Percentiles rank a stretch among this genome's conserved stretches.
Evolutionary conservation across 2,329 filamentous ascomycete species (phyloP).

Genomic region (Gnomoniopsis sp.): DNA sequence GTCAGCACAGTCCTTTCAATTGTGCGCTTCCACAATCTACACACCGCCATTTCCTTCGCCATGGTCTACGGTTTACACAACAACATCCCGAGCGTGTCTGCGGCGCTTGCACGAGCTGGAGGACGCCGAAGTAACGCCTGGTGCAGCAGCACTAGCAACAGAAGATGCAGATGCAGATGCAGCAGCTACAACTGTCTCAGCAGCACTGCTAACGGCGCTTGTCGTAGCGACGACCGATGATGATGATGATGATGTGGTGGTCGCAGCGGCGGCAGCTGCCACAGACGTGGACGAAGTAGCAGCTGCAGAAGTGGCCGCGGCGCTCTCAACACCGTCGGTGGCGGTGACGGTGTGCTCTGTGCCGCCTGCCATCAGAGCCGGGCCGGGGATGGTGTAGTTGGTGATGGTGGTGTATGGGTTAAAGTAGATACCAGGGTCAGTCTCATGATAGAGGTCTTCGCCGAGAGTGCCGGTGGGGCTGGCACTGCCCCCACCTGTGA

Average conservation of each 20-base stretch:
- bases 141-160: neutral
- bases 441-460: slow-evolving; percentile 22
- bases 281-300: neutral
- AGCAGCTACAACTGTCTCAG: neutral
- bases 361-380: slow-evolving; percentile 20
- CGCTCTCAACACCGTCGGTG: neutral
- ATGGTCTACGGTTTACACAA: neutral
- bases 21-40: too few relatives aligned
- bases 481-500: slow-evolving; percentile 34
- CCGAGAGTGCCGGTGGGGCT: slow-evolving; percentile 26
- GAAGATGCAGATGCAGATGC: neutral
- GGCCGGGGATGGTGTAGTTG: slow-evolving; percentile 27
- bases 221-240: neutral
- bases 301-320: neutral
- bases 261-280: neutral
- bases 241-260: neutral
- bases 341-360: slow-evolving; percentile 1
- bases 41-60: too few relatives aligned
- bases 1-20: too few relatives aligned
- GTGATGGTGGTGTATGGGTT: slow-evolving; percentile 22
- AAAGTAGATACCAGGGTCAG: slow-evolving; percentile 26
- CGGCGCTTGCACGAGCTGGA: neutral
- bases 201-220: neutral
- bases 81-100: slow-evolving; percentile 6
- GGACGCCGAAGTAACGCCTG: neutral